These are phyloP conservation scores for Candida oleophila DNA, from an alignment of 805 yeast species.

Conservation along the genomic window DNA sequence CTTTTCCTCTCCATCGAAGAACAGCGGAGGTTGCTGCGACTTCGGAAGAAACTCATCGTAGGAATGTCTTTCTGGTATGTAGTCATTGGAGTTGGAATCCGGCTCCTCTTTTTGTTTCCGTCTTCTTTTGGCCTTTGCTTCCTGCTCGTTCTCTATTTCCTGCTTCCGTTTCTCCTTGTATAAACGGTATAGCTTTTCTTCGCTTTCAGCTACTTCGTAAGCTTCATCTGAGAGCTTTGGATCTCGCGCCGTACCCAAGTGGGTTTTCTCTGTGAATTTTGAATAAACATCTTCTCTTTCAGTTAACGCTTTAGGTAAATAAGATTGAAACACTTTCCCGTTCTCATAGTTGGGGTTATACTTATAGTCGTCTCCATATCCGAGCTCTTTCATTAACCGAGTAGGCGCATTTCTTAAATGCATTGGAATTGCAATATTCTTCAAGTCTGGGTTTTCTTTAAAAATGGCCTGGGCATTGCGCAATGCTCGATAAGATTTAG, in stretches of 20 bases:
- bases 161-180: conserved; percentile 13
- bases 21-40: conserved; percentile 36
- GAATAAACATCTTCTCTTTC: conserved; percentile 24
- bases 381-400: conserved; percentile 80
- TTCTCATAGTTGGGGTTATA: conserved; percentile 79
- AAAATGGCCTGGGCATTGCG: conserved; percentile 60
- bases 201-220: conserved; percentile 12
- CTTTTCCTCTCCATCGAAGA: conserved; percentile 32
- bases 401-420: conserved; percentile 97
- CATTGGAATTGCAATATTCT: conserved; percentile 66
- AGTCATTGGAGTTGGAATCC: background rate
- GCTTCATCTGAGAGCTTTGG: conserved; percentile 13
- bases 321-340: conserved; percentile 73
- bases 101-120: background rate
- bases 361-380: conserved; percentile 81
- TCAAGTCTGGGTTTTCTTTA: conserved; percentile 54
- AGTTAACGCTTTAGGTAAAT: conserved; percentile 64
- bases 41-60: conserved; percentile 34
- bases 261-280: conserved; percentile 54
- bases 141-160: background rate
- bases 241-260: conserved; percentile 46
- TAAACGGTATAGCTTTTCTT: conserved; percentile 17
- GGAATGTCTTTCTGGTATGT: conserved; percentile 9
- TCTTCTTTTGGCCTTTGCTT: background rate
- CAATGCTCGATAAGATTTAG: conserved; percentile 82